A percentile compares a stretch with the other conserved stretches of the same genome.
phyloP scores from a whole-genome alignment of 331 rosid species.

The Acacia pycnantha region DNA sequence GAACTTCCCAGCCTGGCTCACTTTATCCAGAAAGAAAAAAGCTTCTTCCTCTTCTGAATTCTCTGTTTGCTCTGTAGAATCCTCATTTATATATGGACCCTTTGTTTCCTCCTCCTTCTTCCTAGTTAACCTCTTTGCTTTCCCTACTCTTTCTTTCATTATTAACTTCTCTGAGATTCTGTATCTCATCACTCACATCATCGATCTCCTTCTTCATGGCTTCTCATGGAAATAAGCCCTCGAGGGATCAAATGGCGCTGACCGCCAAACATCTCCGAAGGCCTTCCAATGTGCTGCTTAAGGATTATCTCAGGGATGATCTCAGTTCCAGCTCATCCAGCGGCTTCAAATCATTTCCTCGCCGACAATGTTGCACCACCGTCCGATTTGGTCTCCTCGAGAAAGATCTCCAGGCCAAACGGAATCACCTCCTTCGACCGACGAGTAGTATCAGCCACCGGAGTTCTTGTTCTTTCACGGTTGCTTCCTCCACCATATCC shows the following conservation, averaged over 20 bases:
- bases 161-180: neutral
- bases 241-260: neutral
- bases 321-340: conserved; percentile 75
- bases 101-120: neutral
- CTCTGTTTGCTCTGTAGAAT: neutral
- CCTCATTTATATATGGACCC: conserved; percentile 22
- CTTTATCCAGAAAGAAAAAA: conserved; percentile 12
- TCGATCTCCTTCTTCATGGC: conserved; percentile 7
- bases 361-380: conserved; percentile 69
- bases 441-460: neutral
- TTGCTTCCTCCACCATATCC: conserved; percentile 30
- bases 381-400: conserved; percentile 47
- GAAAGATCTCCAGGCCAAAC: conserved; percentile 36
- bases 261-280: conserved; percentile 16
- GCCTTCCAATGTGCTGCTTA: conserved; percentile 43
- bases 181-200: neutral
- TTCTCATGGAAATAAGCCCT: conserved; percentile 19
- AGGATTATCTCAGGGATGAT: conserved; percentile 73
- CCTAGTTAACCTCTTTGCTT: neutral
- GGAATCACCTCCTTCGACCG: neutral
- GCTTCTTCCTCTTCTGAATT: neutral
- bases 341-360: conserved; percentile 80
- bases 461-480: neutral
- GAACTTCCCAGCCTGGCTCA: neutral
- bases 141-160: neutral